These are phyloP conservation scores for Solidago caesia DNA, from an alignment of 129 eudicot species.

Conservation along the genomic window DNA sequence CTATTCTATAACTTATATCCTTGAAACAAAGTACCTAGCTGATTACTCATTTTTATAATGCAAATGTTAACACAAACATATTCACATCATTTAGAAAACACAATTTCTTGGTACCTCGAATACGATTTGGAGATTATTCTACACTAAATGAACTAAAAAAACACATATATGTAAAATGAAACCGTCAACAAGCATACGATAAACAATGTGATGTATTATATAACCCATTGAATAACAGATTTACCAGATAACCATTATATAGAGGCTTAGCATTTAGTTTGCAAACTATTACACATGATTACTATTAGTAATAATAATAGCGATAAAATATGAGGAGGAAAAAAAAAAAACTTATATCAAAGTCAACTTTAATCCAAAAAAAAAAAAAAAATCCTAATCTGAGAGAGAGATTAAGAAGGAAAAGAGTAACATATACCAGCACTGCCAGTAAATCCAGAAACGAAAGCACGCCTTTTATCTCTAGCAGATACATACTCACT, in stretches of 20 bases:
- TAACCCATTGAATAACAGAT: no score
- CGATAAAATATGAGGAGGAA: not conserved
- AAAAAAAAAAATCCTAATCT: not conserved
- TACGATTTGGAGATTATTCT: not conserved
- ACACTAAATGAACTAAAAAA: not conserved
- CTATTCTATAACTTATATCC: no score
- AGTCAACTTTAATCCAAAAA: not conserved
- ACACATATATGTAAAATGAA: not conserved
- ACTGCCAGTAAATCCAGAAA: conserved; percentile 98
- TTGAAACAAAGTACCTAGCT: no score
- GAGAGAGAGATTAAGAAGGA: not conserved
- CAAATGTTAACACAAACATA: no score
- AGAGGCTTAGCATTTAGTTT: not conserved
- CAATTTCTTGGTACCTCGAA: no score
- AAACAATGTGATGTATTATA: no score
- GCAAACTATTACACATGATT: not conserved
- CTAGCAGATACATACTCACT: conserved; percentile 95
- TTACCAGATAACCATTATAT: not conserved
- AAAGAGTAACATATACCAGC: conserved; percentile 57
- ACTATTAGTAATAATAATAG: not conserved
- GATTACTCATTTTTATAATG: no score
- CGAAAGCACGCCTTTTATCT: conserved; percentile 83
- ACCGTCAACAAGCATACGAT: not conserved
- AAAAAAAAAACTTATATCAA: not conserved
- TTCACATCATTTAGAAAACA: no score